Evolutionary conservation across 1,284 basidiomycete species (phyloP), one percentile per base, ranked within the genome.

Genomic region (Vanrija sp.): DNA sequence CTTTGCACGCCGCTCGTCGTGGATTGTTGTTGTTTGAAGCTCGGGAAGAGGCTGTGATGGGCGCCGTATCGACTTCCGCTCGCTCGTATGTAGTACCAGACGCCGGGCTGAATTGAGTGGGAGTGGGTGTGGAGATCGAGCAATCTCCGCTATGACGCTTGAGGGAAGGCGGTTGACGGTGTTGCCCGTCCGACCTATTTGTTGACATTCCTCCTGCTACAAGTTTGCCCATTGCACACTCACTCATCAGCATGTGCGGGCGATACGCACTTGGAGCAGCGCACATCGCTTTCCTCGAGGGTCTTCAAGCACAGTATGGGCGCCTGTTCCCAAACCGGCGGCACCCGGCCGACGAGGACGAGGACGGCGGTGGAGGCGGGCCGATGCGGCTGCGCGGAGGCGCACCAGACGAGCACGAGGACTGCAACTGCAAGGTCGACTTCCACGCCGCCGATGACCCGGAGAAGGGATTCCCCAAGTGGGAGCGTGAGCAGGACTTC

Each of bases 401-500:
- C 19, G 57, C 51, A 3, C 25, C 48, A 16, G 27, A 27, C 10
- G 6, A 41, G 22, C 18, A 41, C 16, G 31, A 31, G 12, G 43
- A 47, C 14, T n/a, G 24, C 20, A 23, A 47, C 14, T n/a, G 24
- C 20, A 23, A 24, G 18, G 31, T 36, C 9, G 41, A 50, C 12
- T 27, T 46, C 38, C 27, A 35, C 14, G 15, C 25, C 25, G 47
- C 35, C 44, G 38, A 20, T 4, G 44, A 27, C 10, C 23, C 25
- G 38, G 35, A 23, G 31, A 38, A 44, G 35, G 36, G 31, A 7
- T 16, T 45, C 15, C 23, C 35, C 51, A 57, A 63, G 51, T 68
- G 73, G 73, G 62, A 71, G 52, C 52, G 71, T 41, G 56, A 60
- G 48, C 65, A 67, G 55, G 67, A 69, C 49, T 63, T 67, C 43